Base-by-base conservation (phyloP, 805 yeast species). In the Kodamaea nitidulidarum region DNA sequence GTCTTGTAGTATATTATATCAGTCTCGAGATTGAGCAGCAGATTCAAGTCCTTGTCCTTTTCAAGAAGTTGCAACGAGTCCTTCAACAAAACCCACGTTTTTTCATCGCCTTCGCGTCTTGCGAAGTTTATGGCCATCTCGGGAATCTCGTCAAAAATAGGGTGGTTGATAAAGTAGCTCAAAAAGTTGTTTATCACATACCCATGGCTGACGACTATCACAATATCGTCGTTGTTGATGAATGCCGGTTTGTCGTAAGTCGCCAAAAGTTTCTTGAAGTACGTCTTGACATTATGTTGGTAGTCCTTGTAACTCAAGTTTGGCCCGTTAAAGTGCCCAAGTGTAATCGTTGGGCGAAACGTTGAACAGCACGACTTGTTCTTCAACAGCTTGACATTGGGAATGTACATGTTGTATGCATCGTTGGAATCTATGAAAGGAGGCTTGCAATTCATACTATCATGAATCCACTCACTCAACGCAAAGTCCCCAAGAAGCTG, bases 321-420 rank as follows among this genome's bases (percentile, higher is more conserved):
- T 7, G 63, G 66, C 9, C 70, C 74, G 48, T 68, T 68, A 49
- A 55, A 68, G 16, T 61, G 69, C 14, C 74, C 74, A 42, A 68
- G 56, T 15, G 65, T 62, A 24, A 56, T 59, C 12, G 71, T 62
- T 18, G 74, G 74, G 26, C 74, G 51, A 47, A 68, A 68, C 44
- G 65, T 67, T 33, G 67, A 60, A 43, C 63, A 56, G 27, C 56
- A 49, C 24, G 53, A 47, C 32, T 58, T 53, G 46, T 68, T 68
- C 29, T 53, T 52, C 45, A 68, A 44, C 36, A 46, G 39, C 47
- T 62, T 66, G 39, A 68, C 47, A 47, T 68, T 68, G 28, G 73
- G 71, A 5, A 70, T 67, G 41, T 66, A 68, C 71, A 68, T 64
- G 41, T 65, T 63, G 49, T 68, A 68, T 3, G 72, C 74, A 47